Percentiles rank a stretch among this genome's conserved stretches.
phyloP scores from a whole-genome alignment of 371 early-diverging fungal genomes.

The Chytridiales sp. region DNA sequence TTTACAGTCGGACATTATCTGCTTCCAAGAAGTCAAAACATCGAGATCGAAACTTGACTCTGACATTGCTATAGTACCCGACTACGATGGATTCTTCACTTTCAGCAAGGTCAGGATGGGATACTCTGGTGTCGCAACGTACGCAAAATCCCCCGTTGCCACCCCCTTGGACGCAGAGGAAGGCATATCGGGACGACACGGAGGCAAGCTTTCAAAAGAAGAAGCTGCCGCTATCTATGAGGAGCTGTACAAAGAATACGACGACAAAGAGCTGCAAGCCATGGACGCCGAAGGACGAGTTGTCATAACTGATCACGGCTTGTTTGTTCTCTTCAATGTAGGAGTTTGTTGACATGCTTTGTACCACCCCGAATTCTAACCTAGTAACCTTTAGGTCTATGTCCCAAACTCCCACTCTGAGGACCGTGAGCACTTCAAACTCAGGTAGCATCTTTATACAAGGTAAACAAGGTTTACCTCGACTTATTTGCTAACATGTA shows the following conservation, averaged over 20 bases:
- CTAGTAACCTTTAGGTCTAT: slow-evolving; percentile 53
- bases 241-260: slow-evolving; percentile 9
- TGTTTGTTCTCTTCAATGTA: slow-evolving; percentile 78
- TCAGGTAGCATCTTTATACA: slow-evolving; percentile 6
- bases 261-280: slow-evolving; percentile 50
- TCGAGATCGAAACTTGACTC: slow-evolving; percentile 56
- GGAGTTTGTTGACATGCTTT: background rate
- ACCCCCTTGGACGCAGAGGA: slow-evolving; percentile 60
- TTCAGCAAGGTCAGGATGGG: slow-evolving; percentile 47
- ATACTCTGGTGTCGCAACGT: slow-evolving; percentile 75
- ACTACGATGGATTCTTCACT: slow-evolving; percentile 74
- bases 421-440: slow-evolving; percentile 60
- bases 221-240: slow-evolving; percentile 15
- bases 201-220: too few relatives aligned
- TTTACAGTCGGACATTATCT: slow-evolving; percentile 71
- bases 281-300: slow-evolving; percentile 79
- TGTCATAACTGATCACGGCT: slow-evolving; percentile 72
- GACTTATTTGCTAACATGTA: background rate
- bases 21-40: slow-evolving; percentile 78
- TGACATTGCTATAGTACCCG: slow-evolving; percentile 66
- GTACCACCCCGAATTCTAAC: background rate
- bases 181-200: slow-evolving; percentile 52
- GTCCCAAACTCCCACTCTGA: slow-evolving; percentile 70
- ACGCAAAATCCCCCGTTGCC: slow-evolving; percentile 46
- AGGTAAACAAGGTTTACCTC: background rate